Conservation (phyloP, 768 basidiomycete species). For the Cystobasidium ongulense region DNA sequence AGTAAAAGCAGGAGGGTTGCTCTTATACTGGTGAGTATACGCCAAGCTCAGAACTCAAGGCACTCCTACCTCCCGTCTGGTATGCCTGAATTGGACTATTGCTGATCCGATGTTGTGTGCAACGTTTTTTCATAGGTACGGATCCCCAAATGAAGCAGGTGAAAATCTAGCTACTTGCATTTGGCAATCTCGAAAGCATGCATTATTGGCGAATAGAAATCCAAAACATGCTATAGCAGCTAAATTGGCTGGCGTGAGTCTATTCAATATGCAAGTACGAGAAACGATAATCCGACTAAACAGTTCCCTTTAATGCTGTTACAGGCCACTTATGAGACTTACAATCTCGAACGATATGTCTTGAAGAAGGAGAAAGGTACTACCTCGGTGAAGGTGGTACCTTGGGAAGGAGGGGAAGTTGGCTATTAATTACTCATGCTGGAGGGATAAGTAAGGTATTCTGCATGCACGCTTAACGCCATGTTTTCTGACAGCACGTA, state of each 20-base stretch:
- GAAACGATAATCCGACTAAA: too few relatives aligned
- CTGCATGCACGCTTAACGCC: neutral
- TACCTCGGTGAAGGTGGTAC: constrained; percentile 51
- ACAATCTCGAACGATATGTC: constrained; percentile 66
- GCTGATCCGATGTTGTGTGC: too few relatives aligned
- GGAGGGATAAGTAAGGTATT: neutral
- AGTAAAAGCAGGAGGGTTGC: constrained; percentile 55
- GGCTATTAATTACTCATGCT: neutral
- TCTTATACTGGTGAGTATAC: constrained; percentile 66
- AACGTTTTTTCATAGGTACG: neutral
- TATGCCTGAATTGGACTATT: too few relatives aligned
- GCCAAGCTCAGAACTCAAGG: too few relatives aligned
- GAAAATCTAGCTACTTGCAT: constrained; percentile 80
- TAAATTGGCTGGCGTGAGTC: constrained; percentile 54
- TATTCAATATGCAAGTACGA: neutral
- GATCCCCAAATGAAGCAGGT: constrained; percentile 15
- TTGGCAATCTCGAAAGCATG: constrained; percentile 82
- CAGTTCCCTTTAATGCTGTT: too few relatives aligned
- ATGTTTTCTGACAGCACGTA: neutral
- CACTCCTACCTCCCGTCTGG: too few relatives aligned
- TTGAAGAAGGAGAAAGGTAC: constrained; percentile 61
- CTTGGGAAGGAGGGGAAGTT: constrained; percentile 21
- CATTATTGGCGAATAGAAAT: constrained; percentile 66
- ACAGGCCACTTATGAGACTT: constrained; percentile 57
- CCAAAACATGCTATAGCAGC: constrained; percentile 77